These are phyloP conservation scores for Lentinula aciculospora DNA, from an alignment of 768 basidiomycete species.

Conservation along the genomic window DNA sequence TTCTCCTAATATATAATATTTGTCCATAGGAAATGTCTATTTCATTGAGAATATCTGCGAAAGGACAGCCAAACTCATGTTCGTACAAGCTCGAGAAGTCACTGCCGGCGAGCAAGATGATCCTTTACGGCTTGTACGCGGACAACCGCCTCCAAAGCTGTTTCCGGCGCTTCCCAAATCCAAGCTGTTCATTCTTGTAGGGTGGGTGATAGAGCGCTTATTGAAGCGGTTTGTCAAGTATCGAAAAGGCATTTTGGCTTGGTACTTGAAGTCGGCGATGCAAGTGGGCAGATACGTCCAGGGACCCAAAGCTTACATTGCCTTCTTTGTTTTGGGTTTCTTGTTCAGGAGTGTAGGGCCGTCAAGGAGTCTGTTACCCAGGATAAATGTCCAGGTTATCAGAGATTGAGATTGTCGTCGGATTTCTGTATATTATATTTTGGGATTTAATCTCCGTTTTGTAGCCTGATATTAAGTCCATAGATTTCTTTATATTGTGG, in stretches of 20 bases:
- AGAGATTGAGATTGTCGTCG: neutral
- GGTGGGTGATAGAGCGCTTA: conserved; percentile 12
- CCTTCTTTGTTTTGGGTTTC: conserved; percentile 10
- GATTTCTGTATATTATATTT: neutral
- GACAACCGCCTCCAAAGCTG: conserved; percentile 2
- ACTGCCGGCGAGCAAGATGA: conserved; percentile 19
- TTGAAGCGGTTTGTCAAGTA: conserved; percentile 10
- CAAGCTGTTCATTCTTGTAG: conserved; percentile 8
- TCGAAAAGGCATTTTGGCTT: conserved; percentile 3
- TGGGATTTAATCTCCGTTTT: neutral
- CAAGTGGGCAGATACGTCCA: conserved; percentile 1
- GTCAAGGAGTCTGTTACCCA: conserved; percentile 1
- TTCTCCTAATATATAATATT: neutral
- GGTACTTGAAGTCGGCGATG: conserved; percentile 8
- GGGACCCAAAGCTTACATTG: conserved; percentile 9
- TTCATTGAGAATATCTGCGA: conserved; percentile 59
- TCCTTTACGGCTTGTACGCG: conserved; percentile 10
- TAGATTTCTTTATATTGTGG: no score
- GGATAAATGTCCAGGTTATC: conserved; percentile 5
- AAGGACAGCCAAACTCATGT: conserved; percentile 57
- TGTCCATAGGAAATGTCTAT: conserved; percentile 54
- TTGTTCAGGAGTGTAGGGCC: conserved; percentile 8
- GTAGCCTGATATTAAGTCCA: neutral
- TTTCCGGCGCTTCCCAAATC: conserved; percentile 6
- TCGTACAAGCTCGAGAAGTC: conserved; percentile 61